Percentiles rank a stretch among this genome's conserved stretches.
phyloP scores from a whole-genome alignment of 305 asterid species.

The Nicotiana rustica region DNA sequence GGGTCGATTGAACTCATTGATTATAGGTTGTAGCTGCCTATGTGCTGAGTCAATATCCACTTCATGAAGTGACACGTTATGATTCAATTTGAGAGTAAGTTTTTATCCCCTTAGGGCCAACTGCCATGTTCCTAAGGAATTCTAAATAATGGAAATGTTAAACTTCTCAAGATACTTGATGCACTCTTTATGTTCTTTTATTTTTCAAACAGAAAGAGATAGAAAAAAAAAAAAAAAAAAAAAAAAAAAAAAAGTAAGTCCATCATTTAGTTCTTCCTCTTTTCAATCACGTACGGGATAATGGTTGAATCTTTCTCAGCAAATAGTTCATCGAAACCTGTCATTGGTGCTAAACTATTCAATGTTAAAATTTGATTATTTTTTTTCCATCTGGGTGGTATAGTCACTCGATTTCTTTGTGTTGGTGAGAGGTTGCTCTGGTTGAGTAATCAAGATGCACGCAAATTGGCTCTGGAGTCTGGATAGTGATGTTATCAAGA shows the following conservation, averaged over 20 bases:
- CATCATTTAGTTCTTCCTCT: background rate
- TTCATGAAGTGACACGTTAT: conserved; percentile 21
- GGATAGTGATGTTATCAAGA: background rate
- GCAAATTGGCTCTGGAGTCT: background rate
- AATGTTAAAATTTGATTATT: background rate
- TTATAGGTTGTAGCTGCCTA: too few relatives aligned
- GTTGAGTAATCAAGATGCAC: background rate
- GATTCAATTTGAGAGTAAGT: conserved; percentile 25
- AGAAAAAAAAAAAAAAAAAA: too few relatives aligned
- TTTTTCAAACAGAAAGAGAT: background rate
- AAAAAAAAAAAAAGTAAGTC: background rate
- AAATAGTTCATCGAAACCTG: background rate
- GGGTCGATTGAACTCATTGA: too few relatives aligned
- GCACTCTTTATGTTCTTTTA: background rate
- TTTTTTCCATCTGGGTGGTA: background rate
- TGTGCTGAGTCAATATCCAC: conserved; percentile 34
- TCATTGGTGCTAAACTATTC: background rate
- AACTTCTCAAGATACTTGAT: conserved; percentile 2
- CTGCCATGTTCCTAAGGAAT: background rate
- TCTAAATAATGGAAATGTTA: background rate
- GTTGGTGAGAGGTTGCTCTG: background rate
- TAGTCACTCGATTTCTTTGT: background rate
- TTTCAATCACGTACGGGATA: background rate
- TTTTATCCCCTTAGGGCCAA: background rate
- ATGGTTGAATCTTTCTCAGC: background rate